A percentile compares a stretch with the other conserved stretches of the same genome.
Evolutionary conservation across 306 rosid species (phyloP).

Genomic region (Rosa chinensis): DNA sequence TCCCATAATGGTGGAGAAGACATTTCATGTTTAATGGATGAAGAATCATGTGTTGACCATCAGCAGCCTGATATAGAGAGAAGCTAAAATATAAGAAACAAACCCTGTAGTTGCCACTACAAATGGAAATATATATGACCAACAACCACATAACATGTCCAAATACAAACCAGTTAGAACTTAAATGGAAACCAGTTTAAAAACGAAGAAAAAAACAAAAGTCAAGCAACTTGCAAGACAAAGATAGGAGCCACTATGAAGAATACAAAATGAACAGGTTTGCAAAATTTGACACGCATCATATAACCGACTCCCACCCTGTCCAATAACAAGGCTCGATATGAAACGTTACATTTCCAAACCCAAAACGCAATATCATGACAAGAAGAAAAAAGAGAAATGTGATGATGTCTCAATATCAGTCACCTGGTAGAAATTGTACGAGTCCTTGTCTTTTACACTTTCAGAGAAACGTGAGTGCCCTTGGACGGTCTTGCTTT

Average conservation of each 20-base stretch:
- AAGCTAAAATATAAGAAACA: conserved; percentile 26
- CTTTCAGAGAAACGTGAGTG: conserved; percentile 39
- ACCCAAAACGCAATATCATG: background rate
- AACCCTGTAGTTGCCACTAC: background rate
- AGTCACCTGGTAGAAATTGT: conserved; percentile 86
- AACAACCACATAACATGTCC: background rate
- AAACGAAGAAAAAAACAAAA: background rate
- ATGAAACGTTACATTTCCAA: background rate
- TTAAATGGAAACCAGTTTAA: background rate
- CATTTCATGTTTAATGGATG: conserved; percentile 92
- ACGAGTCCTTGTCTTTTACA: conserved; percentile 58
- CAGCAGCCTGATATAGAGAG: conserved; percentile 72
- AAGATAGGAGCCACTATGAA: background rate
- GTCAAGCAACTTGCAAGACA: background rate
- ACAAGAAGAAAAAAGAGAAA: conserved; percentile 16
- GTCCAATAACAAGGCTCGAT: background rate
- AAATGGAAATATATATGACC: background rate
- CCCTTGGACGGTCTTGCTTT: conserved; percentile 39
- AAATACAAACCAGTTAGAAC: conserved; percentile 3
- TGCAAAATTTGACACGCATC: background rate
- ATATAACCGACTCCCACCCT: background rate
- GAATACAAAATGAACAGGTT: background rate
- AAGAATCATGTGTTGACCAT: conserved; percentile 96
- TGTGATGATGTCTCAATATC: conserved; percentile 5
- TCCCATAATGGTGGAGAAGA: conserved; percentile 77